Conservation (phyloP, 139 green algal species). For the Tetradesmus lagerheimii region DNA sequence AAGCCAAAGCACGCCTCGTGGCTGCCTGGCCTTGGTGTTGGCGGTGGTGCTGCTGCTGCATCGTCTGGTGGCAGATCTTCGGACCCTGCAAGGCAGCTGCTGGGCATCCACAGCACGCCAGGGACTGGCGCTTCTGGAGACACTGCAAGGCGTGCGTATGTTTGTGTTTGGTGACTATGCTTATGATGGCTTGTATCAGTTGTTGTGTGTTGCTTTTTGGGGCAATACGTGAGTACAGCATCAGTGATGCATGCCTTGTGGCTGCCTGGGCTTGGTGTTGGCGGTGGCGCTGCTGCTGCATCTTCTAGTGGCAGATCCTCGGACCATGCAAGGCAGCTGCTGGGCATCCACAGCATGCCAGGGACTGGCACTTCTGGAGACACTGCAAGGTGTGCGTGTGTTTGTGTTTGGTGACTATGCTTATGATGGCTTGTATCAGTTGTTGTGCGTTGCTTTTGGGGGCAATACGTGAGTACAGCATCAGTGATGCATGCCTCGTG, state of each 20-base stretch:
- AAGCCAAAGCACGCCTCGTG: neutral
- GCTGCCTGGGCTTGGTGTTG: neutral
- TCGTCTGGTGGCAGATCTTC: neutral
- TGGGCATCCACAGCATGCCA: neutral
- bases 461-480: no score
- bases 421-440: no score
- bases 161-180: no score
- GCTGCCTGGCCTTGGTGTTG: neutral
- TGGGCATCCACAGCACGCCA: neutral
- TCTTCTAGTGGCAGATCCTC: neutral
- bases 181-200: no score
- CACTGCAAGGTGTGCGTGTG: no score
- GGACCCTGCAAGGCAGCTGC: neutral
- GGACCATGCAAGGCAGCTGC: neutral
- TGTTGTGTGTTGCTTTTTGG: no score
- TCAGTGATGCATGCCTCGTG: neutral
- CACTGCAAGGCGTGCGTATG: no score
- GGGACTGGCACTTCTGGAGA: neutral
- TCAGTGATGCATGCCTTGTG: neutral
- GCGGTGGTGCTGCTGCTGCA: neutral
- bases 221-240: no score
- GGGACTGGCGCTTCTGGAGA: neutral
- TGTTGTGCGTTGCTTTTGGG: no score
- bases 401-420: no score
- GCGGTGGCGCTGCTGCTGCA: neutral